Evolutionary conservation across 2,329 filamentous ascomycete genomes (phyloP), one percentile per base, ranked within the genome.

Genomic region (Volutella citrinella): DNA sequence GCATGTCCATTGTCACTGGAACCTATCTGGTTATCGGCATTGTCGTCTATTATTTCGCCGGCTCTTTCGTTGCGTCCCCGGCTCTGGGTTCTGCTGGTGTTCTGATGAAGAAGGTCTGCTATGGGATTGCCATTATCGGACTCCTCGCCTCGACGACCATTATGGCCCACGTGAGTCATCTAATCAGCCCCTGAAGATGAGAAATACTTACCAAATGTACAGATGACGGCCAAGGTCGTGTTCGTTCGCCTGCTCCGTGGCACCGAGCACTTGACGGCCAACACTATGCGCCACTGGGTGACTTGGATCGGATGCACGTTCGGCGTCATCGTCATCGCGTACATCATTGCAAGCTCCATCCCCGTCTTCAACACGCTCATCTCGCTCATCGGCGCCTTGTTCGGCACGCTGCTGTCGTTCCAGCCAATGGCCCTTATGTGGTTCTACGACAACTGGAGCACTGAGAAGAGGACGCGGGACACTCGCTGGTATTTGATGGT

Each of bases 31-130:
- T 51, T 2, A 53, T 66, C 3, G 52, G 53, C 10, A 45, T 57
- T 3, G 63, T 70, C 1, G 60, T 72, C 4, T 72, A 71, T 51
- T 63, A 61, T 31, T 71, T 56, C 41, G 69, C 65, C 39, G 68
- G 69, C 0, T 64, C 62, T 0, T 69, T 61, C 34, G 65, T 72
- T 5, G 61, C 67, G 0, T 69, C 65, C 0, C 69, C 68, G 0
- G 65, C 68, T 3, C 57, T 72, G 2, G 69, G 66, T 2, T 68
- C 64, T 14, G 68, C 66, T 1, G 68, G 68, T 1, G 7, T 29
- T 0, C 34, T 49, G 1, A 55, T 68, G 34, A 70, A 71, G 53
- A 70, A 64, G 38, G 51, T 69, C 9, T 56, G 54, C 30, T 72
- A 72, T 30, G 68, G 65, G 3, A 33, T 59, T 6, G 53, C 55